Evolutionary conservation across 2,329 filamentous ascomycete genomes (phyloP), one percentile per base, ranked within the genome.

Genomic region (Pseudopithomyces maydicus): DNA sequence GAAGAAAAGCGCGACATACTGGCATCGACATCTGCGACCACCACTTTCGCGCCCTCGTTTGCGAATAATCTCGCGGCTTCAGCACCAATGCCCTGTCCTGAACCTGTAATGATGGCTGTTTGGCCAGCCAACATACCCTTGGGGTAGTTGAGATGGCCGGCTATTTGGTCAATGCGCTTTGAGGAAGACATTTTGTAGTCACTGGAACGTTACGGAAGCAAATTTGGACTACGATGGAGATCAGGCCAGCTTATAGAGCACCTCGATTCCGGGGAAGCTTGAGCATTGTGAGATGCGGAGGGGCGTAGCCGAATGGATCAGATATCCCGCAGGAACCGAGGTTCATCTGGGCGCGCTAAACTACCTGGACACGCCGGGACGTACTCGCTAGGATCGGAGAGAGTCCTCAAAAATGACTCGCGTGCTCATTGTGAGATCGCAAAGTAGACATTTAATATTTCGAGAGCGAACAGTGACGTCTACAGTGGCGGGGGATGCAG

Each of bases 1-100:
- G 33, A 26, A 46, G 49, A 38, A 20, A 39, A 36, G 32, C 33
- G 33, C 44, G 29, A 59, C 62, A 15, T 52, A 90, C 88, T 79
- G 35, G 77, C 85, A 76, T 96, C 92, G 58, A 96, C 91, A 77
- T 96, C 92, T 22, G 90, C 88, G 44, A 96, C 82, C 11, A 96
- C 81, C 0, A 96, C 91, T 73, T 89, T 92, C 15, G 92, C 91
- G 22, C 92, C 92, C 77, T 97, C 91, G 58, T 92, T 94, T 12
- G 91, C 91, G 69, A 96, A 96, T 2, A 96, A 79, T 10, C 88
- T 83, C 7, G 92, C 92, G 32, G 89, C 84, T 78, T 96, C 92
- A 26, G 91, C 92, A 22, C 92, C 92, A 73, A 96, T 96, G 57
- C 92, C 92, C 75, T 96, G 91, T 8, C 90, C 91, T 17, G 88